Evolutionary conservation across 108 stramenopile species (phyloP).

Genomic region (Parmales sp.): DNA sequence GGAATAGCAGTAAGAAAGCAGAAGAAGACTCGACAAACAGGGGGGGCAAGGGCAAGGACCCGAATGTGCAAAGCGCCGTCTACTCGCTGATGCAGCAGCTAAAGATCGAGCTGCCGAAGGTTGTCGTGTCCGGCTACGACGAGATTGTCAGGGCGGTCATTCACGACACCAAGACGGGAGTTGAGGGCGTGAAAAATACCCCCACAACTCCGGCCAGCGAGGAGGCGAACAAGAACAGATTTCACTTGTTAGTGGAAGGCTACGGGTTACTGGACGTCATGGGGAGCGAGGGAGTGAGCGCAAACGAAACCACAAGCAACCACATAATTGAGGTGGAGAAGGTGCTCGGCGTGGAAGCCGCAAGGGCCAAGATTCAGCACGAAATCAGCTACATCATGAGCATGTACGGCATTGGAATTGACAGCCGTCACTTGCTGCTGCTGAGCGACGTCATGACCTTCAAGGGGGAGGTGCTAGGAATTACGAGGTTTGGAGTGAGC

Average conservation of each 20-base stretch:
- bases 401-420: conserved; percentile 92
- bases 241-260: conserved; percentile 92
- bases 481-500: conserved; percentile 94
- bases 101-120: conserved; percentile 74
- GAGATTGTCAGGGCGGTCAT: conserved; percentile 91
- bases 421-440: conserved; percentile 83
- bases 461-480: conserved; percentile 93
- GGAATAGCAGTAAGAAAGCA: no score
- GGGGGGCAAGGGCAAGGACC: background rate
- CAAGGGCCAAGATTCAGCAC: conserved; percentile 73
- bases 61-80: background rate
- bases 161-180: conserved; percentile 74
- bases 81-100: conserved; percentile 87
- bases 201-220: conserved; percentile 6
- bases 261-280: conserved; percentile 92
- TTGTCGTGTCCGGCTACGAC: conserved; percentile 92
- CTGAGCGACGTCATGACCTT: conserved; percentile 98
- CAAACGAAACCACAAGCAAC: conserved; percentile 76
- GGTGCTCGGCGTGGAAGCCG: conserved; percentile 93
- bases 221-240: conserved; percentile 17
- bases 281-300: conserved; percentile 87
- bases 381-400: conserved; percentile 94
- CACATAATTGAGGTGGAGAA: conserved; percentile 90
- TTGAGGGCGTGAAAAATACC: conserved; percentile 22
- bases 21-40: no score